Percentiles rank a stretch among this genome's conserved stretches.
phyloP scores from a whole-genome alignment of 2,329 filamentous ascomycete genomes.

The Seiridium unicorne region DNA sequence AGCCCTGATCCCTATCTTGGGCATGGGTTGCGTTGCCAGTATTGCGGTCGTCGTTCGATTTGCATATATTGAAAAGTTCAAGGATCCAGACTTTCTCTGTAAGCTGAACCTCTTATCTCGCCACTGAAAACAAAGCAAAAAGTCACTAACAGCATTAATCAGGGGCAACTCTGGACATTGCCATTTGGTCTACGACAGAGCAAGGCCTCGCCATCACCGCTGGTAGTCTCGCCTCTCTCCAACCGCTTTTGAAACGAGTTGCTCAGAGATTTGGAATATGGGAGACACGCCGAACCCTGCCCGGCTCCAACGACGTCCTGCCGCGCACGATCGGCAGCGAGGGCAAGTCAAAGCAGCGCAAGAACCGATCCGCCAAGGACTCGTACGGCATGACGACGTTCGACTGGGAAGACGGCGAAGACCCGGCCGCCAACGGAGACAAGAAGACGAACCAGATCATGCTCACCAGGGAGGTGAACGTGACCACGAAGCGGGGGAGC shows the following conservation, averaged over 20 bases:
- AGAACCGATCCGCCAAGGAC: conserved; percentile 5
- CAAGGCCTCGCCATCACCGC: conserved; percentile 46
- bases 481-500: not conserved
- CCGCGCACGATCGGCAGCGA: not conserved
- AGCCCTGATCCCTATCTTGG: conserved; percentile 43
- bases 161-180: conserved; percentile 40
- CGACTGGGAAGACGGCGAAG: not conserved
- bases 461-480: not conserved
- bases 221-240: conserved; percentile 44
- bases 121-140: not conserved
- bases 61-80: conserved; percentile 34
- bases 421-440: too few relatives aligned
- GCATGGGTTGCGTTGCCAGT: conserved; percentile 47
- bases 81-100: conserved; percentile 42
- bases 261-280: conserved; percentile 23
- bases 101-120: conserved; percentile 12
- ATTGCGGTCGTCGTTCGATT: conserved; percentile 41
- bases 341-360: not conserved
- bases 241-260: conserved; percentile 35
- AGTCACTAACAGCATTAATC: not conserved
- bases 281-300: not conserved
- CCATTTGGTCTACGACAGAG: conserved; percentile 49
- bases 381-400: conserved; percentile 3
- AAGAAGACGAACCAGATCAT: conserved; percentile 1
- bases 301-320: not conserved